phyloP scores from a whole-genome alignment of 192 early-diverging fungal species.

The Allomyces macrogynus region DNA sequence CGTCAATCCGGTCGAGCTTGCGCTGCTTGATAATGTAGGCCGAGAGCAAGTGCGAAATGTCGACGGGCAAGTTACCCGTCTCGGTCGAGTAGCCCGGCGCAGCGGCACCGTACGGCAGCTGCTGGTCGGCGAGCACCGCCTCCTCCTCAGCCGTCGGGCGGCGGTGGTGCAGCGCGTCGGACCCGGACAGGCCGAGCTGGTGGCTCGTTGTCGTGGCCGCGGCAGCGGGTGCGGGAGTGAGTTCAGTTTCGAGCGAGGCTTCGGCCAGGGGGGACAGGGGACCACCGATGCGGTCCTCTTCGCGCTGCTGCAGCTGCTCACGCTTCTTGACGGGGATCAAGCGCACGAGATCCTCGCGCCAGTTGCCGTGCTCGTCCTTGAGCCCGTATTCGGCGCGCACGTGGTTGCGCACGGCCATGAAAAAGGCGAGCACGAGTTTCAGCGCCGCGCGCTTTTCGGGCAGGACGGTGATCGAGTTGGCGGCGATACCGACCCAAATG shows the following conservation, averaged over 20 bases:
- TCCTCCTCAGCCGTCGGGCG: no score
- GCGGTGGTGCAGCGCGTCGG: background rate
- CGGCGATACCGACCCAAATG: constrained; percentile 16
- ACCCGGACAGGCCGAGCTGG: background rate
- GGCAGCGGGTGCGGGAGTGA: no score
- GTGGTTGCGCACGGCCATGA: constrained; percentile 23
- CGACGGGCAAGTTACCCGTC: background rate
- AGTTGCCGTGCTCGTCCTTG: constrained; percentile 14
- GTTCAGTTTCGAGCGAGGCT: background rate
- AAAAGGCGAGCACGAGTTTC: constrained; percentile 27
- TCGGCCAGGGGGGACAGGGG: background rate
- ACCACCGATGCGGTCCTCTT: background rate
- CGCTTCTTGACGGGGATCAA: constrained; percentile 6
- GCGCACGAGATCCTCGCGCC: constrained; percentile 23
- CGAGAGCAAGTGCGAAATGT: background rate
- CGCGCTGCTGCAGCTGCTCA: background rate
- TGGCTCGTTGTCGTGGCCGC: background rate
- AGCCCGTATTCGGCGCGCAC: constrained; percentile 9
- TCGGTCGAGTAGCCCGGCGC: background rate
- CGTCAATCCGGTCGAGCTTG: background rate
- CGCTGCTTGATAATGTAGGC: background rate
- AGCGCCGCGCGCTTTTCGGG: constrained; percentile 17
- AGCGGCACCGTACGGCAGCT: no score
- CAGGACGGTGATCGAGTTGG: background rate
- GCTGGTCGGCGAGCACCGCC: no score